phyloP scores from a whole-genome alignment of 768 basidiomycete genomes.

The Wakefieldia striispora region DNA sequence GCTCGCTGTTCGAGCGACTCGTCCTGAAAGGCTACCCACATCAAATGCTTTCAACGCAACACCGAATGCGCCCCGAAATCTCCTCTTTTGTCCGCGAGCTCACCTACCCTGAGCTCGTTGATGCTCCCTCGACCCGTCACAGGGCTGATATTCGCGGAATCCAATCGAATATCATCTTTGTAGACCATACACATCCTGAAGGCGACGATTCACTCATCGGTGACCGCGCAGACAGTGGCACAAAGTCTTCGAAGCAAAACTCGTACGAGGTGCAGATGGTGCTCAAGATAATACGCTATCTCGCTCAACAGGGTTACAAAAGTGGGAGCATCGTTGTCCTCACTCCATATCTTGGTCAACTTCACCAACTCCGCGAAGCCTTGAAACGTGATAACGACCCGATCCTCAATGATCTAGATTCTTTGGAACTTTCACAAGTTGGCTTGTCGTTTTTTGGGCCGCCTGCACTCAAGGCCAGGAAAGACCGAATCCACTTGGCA shows the following conservation, averaged over 20 bases:
- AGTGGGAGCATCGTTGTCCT: slow-evolving; percentile 60
- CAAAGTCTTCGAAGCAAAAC: slow-evolving; percentile 61
- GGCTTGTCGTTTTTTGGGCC: slow-evolving; percentile 46
- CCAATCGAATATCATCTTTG: slow-evolving; percentile 56
- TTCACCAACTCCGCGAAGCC: slow-evolving; percentile 47
- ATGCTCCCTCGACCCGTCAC: slow-evolving; percentile 48
- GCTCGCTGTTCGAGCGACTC: slow-evolving; percentile 67
- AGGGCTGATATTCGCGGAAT: slow-evolving; percentile 56
- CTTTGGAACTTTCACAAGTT: slow-evolving; percentile 52
- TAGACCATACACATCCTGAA: slow-evolving; percentile 56
- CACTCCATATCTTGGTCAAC: slow-evolving; percentile 69
- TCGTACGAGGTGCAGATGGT: slow-evolving; percentile 60
- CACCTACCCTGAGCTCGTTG: slow-evolving; percentile 63
- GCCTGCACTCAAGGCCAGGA: slow-evolving; percentile 34
- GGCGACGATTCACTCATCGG: slow-evolving; percentile 41
- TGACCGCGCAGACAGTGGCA: slow-evolving; percentile 46
- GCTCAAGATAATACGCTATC: slow-evolving; percentile 61
- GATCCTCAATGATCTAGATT: slow-evolving; percentile 61
- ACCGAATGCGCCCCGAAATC: slow-evolving; percentile 76
- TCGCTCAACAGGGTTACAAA: slow-evolving; percentile 66
- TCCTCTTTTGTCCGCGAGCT: slow-evolving; percentile 57
- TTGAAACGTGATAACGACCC: slow-evolving; percentile 52
- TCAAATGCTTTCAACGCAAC: slow-evolving; percentile 51
- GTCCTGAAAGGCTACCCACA: slow-evolving; percentile 64
- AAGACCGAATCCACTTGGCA: slow-evolving; percentile 52